Percentiles rank a stretch among this genome's conserved stretches.
Conservation (phyloP, 768 basidiomycete genomes). For the Mycena maculata region DNA sequence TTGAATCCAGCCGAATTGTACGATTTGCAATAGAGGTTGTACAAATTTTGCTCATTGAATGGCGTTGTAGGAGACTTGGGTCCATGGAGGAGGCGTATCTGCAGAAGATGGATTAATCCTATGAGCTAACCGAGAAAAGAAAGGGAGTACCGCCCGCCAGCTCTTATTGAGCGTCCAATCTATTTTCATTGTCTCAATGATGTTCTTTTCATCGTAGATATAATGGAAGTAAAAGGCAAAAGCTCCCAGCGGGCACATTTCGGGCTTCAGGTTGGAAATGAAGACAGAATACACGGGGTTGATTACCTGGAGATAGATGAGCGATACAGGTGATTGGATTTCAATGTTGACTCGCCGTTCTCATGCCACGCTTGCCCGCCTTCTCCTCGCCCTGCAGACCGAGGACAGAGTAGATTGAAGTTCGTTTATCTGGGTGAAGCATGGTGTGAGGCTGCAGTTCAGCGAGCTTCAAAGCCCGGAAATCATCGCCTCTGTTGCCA, state of each 20-base stretch:
- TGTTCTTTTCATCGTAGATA: too few relatives aligned
- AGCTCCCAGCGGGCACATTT: conserved; percentile 10
- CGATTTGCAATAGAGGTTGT: too few relatives aligned
- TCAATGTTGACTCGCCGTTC: background rate
- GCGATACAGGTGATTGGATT: background rate
- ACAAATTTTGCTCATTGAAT: too few relatives aligned
- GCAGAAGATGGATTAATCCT: too few relatives aligned
- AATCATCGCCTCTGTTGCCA: conserved; percentile 48
- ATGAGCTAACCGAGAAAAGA: too few relatives aligned
- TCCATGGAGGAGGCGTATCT: too few relatives aligned
- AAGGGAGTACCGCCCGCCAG: conserved; percentile 3
- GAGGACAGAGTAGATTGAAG: conserved; percentile 36
- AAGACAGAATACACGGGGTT: conserved; percentile 20
- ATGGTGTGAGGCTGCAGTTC: conserved; percentile 44
- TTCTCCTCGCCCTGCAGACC: conserved; percentile 45
- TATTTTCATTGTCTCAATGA: too few relatives aligned
- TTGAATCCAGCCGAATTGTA: too few relatives aligned
- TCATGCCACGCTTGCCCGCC: conserved; percentile 24
- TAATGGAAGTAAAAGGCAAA: too few relatives aligned
- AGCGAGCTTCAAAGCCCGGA: conserved; percentile 39
- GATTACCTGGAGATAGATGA: too few relatives aligned
- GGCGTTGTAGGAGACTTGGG: too few relatives aligned
- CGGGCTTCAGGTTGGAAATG: background rate
- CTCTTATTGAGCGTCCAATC: conserved; percentile 4
- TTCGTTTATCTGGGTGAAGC: conserved; percentile 40